Evolutionary conservation across 306 rosid genomes (phyloP).

Genomic region (Elaeagnus macrophylla): DNA sequence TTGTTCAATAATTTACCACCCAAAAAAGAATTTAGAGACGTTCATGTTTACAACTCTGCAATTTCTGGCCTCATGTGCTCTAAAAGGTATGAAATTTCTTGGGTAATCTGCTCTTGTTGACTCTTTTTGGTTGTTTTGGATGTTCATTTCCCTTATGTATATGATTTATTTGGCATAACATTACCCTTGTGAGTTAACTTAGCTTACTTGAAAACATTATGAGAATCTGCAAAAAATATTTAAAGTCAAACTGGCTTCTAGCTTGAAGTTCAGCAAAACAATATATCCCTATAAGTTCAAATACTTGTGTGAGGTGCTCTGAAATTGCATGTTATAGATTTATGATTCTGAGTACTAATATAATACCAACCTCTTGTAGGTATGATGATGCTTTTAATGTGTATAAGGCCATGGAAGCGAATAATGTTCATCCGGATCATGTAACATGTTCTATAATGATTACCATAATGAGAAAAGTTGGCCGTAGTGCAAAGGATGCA

Average conservation of each 20-base stretch:
- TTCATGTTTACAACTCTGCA: constrained; percentile 69
- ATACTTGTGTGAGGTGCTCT: too few relatives aligned
- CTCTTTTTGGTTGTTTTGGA: constrained; percentile 9
- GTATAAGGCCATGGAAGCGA: constrained; percentile 63
- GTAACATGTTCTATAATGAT: constrained; percentile 77
- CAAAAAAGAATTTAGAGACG: constrained; percentile 51
- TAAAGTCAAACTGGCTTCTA: too few relatives aligned
- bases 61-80: constrained; percentile 57
- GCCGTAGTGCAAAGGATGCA: constrained; percentile 64
- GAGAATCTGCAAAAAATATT: too few relatives aligned
- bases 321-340: neutral
- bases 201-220: neutral
- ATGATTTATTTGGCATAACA: constrained; percentile 1
- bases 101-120: constrained; percentile 13
- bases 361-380: constrained; percentile 31
- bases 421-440: constrained; percentile 58
- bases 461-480: constrained; percentile 58
- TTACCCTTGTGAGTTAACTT: neutral
- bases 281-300: too few relatives aligned
- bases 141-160: constrained; percentile 3
- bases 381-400: constrained; percentile 66
- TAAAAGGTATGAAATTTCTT: constrained; percentile 39
- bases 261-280: too few relatives aligned
- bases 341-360: constrained; percentile 17
- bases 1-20: constrained; percentile 51